Base-by-base conservation (phyloP, 1,139 yeast genomes). In the Nadsonia starkeyi-henricii region DNA sequence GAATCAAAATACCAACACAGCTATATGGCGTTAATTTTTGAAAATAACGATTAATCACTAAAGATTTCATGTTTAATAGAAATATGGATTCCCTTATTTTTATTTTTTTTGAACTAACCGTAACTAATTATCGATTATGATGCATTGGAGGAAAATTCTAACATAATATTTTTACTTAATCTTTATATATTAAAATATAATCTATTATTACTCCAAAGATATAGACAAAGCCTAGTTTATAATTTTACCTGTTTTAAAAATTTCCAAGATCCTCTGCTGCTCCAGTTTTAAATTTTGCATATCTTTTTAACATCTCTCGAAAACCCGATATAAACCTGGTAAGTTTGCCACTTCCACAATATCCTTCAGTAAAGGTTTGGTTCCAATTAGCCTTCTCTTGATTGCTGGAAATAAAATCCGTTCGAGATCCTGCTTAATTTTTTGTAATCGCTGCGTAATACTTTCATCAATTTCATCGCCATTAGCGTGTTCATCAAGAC, bases 251-350 rank as follows among this genome's bases (percentile, higher is more conserved):
- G 5, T 9, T 23, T 23, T 23, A 23, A 23, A 23, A n/a, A n/a
- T n/a, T n/a, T n/a, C n/a, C n/a, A n/a, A n/a, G n/a, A n/a, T n/a
- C n/a, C n/a, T n/a, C n/a, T n/a, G n/a, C n/a, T n/a, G n/a, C n/a
- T n/a, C n/a, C n/a, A n/a, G n/a, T n/a, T n/a, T n/a, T n/a, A n/a
- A 23, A 23, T 23, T 23, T 5, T 23, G 8, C 9, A 23, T 23
- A 23, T 23, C 5, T 20, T 3, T 20, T 60, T 55, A 88, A 61
- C 98, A 91, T 59, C 98, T 72, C 66, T 91, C 99, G 69, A 91
- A 91, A 3, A 93, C 95, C 58, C 73, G 77, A 64, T 93, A 93
- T 49, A 93, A 67, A 0, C 95, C 95, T 0, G 97, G 97, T 42
- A 93, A 67, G 60, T 83, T 89, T 0, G 98, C 97, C 43, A 93